Percentiles rank a stretch among this genome's conserved stretches.
Evolutionary conservation across 768 basidiomycete genomes (phyloP).

Genomic region (Kwoniella bestiolae): DNA sequence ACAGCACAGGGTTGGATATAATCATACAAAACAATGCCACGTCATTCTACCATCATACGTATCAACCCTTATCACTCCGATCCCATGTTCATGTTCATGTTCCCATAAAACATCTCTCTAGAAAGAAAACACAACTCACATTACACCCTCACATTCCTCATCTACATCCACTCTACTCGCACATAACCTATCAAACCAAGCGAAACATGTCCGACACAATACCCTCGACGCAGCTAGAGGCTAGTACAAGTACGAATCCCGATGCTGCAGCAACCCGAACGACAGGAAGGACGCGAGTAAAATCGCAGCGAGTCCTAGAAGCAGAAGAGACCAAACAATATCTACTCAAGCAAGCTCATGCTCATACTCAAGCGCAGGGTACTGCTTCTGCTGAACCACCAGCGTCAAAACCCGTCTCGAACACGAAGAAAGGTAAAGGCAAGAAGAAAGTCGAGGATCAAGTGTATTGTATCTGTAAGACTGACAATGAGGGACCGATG

Average conservation of each 20-base stretch:
- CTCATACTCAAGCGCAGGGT: neutral
- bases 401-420: slow-evolving; percentile 3
- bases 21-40: slow-evolving; percentile 11
- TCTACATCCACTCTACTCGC: neutral
- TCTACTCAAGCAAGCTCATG: slow-evolving; percentile 1
- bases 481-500: slow-evolving; percentile 40
- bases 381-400: neutral
- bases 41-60: neutral
- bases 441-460: slow-evolving; percentile 28
- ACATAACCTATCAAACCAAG: neutral
- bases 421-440: slow-evolving; percentile 18
- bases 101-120: no score
- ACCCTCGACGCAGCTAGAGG: neutral
- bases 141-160: slow-evolving; percentile 12
- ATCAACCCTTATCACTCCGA: neutral
- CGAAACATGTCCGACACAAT: slow-evolving; percentile 12
- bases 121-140: no score
- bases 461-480: slow-evolving; percentile 42
- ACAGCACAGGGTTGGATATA: neutral
- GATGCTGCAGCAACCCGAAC: slow-evolving; percentile 8
- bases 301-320: slow-evolving; percentile 45
- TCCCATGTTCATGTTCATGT: no score
- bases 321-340: slow-evolving; percentile 37
- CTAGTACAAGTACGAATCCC: slow-evolving; percentile 3
- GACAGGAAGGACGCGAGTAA: slow-evolving; percentile 32